Evolutionary conservation across 441 rosid species (phyloP), one percentile per base, ranked within the genome.

Genomic region (Flueggea neowawraea): DNA sequence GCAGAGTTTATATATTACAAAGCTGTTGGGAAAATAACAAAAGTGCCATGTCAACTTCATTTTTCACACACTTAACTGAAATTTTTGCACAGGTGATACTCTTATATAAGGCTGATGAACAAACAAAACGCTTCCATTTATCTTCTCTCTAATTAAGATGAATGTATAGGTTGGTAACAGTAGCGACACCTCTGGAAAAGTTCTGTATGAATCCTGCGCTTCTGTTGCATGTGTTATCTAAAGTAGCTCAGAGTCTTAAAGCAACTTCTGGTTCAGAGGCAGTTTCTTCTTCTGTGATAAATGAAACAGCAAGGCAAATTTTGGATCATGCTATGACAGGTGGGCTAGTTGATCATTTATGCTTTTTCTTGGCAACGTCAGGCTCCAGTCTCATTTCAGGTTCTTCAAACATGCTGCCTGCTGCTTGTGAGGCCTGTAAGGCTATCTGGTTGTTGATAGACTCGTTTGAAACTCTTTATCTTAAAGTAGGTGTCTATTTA

Each of bases 301-400:
- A 73, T 70, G 89, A 82, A 75, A 73, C 75, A 44, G n/a, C 74
- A 69, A 78, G 82, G 78, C 75, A 68, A 73, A 85, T 91, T 70
- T 72, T 87, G 77, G 93, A 90, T 60, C 93, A 88, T 75, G 91
- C 97, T 39, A 86, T 80, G 64, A 78, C 86, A 31, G 88, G 88
- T 59, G 93, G 87, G 72, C 55, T 91, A 68, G 86, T 86, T 57
- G 97, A 95, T 59, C 79, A 85, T 73, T 69, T 91, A 62, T 91
- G 96, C 77, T 69, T 82, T 68, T 91, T 93, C 82, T 75, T 91
- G 74, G 96, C 84, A 72, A 82, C 84, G 64, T 78, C 93, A 31
- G 98, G 99, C 50, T 80, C 95, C 50, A 79, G 89, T 82, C 87
- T 91, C 43, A 75, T 78, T 72, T 81, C 92, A 10, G 95, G 93